These are phyloP conservation scores for Melaleuca quinquenervia DNA, from an alignment of 345 rosid species.

Conservation along the genomic window DNA sequence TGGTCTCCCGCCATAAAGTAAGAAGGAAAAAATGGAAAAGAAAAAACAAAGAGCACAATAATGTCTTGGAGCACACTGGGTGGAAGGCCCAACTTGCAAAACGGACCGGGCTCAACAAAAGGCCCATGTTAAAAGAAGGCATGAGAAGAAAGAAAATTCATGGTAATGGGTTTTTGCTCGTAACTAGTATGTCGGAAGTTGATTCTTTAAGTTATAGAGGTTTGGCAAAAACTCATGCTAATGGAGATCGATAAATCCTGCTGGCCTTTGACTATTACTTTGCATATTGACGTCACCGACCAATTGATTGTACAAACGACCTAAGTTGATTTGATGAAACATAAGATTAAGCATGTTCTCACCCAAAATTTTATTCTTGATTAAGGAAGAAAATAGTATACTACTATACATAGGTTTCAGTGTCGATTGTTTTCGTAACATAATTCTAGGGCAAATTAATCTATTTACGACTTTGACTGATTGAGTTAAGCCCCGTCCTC, in stretches of 20 bases:
- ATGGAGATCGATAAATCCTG: too few relatives aligned
- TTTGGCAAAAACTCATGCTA: too few relatives aligned
- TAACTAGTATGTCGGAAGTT: not conserved
- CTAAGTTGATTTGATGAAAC: too few relatives aligned
- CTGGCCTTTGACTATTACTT: too few relatives aligned
- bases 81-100: not conserved
- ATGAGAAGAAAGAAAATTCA: not conserved
- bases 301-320: too few relatives aligned
- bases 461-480: accelerated
- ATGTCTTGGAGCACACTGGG: not conserved
- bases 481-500: not conserved
- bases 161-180: too few relatives aligned
- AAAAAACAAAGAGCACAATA: accelerated
- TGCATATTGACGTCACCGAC: too few relatives aligned
- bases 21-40: not conserved
- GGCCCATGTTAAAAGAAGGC: not conserved
- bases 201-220: not conserved
- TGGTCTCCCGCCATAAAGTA: too few relatives aligned
- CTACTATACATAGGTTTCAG: too few relatives aligned
- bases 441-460: not conserved
- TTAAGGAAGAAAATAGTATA: too few relatives aligned
- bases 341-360: too few relatives aligned
- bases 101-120: not conserved
- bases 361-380: too few relatives aligned
- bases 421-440: not conserved